These are phyloP conservation scores for Talaromyces sp. DNA, from an alignment of 2,329 filamentous ascomycete genomes.

Conservation along the genomic window DNA sequence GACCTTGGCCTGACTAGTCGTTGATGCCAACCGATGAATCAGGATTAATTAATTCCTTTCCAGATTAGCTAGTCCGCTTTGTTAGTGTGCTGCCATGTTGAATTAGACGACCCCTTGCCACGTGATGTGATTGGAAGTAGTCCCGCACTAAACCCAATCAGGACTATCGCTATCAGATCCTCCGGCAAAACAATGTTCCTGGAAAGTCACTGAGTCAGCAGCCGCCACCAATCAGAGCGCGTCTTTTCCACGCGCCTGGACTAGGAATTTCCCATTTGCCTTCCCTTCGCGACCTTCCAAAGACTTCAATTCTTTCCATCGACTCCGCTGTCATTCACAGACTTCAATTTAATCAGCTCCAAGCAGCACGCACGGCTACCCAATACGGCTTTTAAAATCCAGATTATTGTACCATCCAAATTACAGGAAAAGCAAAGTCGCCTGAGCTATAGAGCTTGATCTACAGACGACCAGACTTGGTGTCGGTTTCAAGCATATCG, in stretches of 20 bases:
- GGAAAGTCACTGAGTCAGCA: slow-evolving; percentile 27
- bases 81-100: background rate
- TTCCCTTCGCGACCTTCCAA: slow-evolving; percentile 17
- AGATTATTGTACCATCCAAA: background rate
- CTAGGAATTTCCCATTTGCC: slow-evolving; percentile 30
- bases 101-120: slow-evolving; percentile 1
- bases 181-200: slow-evolving; percentile 15
- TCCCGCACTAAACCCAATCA: background rate
- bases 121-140: slow-evolving; percentile 5
- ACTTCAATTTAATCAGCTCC: background rate
- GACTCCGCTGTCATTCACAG: background rate
- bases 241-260: slow-evolving; percentile 23
- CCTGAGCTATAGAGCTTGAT: background rate
- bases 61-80: background rate
- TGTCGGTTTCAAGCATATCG: background rate
- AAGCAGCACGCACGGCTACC: background rate
- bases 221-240: slow-evolving; percentile 37
- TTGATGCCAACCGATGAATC: background rate
- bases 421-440: background rate
- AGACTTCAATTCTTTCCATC: slow-evolving; percentile 5
- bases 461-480: background rate
- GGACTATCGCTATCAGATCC: background rate
- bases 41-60: slow-evolving; percentile 4
- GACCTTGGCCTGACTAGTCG: background rate
- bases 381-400: background rate